These are phyloP conservation scores for Ceratobasidium sp. DNA, from an alignment of 1,284 basidiomycete genomes.

Conservation along the genomic window DNA sequence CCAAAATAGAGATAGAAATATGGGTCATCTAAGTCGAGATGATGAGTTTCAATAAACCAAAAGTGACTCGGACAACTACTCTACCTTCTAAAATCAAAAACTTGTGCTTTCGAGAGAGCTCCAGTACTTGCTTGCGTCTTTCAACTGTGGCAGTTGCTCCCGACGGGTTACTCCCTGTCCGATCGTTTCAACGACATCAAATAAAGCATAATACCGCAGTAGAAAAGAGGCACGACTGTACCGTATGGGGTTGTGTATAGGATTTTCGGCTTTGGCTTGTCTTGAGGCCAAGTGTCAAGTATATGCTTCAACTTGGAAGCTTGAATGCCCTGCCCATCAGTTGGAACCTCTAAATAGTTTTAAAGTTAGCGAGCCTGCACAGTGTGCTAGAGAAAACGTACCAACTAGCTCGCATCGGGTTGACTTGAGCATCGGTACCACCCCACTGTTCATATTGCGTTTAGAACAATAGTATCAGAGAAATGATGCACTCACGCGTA, in stretches of 20 bases:
- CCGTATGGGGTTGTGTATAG: constrained; percentile 81
- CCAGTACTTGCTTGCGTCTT: constrained; percentile 82
- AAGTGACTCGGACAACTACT: constrained; percentile 46
- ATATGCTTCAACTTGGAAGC: constrained; percentile 72
- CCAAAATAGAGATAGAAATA: constrained; percentile 83
- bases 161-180: constrained; percentile 45
- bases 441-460: constrained; percentile 61
- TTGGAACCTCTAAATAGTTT: constrained; percentile 73
- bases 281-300: constrained; percentile 81
- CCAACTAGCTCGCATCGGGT: constrained; percentile 74
- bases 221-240: background rate
- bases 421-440: constrained; percentile 72
- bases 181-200: background rate
- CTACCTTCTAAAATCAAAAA: constrained; percentile 88
- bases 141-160: constrained; percentile 81
- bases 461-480: background rate
- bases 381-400: constrained; percentile 54
- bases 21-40: constrained; percentile 71
- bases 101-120: constrained; percentile 80
- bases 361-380: background rate
- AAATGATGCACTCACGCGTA: constrained; percentile 72
- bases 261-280: constrained; percentile 79
- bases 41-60: constrained; percentile 12
- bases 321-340: constrained; percentile 82
- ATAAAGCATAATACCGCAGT: background rate